These are phyloP conservation scores for Ascochyta fabae DNA, from an alignment of 2,329 filamentous ascomycete genomes.

Conservation along the genomic window DNA sequence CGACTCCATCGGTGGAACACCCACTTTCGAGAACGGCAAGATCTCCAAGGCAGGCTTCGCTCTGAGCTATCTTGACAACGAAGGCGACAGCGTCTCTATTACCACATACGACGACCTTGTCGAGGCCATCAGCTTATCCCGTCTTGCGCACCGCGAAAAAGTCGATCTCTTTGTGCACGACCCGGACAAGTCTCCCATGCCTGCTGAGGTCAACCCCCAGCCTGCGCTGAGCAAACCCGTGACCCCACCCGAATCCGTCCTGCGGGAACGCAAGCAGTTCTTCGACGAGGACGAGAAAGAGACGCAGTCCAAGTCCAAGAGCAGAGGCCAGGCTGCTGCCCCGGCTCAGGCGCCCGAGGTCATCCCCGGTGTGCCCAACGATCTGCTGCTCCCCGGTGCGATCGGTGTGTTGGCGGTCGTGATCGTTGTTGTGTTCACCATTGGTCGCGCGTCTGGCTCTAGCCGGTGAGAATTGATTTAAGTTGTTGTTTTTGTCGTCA, in stretches of 20 bases:
- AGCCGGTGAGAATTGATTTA: conserved; percentile 47
- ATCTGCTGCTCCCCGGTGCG: conserved; percentile 88
- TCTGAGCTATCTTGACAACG: conserved; percentile 94
- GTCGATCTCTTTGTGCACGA: conserved; percentile 97
- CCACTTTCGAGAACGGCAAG: conserved; percentile 78
- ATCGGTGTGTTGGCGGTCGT: conserved; percentile 95
- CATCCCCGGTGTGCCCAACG: conserved; percentile 91
- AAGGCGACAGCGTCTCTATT: conserved; percentile 95
- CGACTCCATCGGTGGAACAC: conserved; percentile 81
- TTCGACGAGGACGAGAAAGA: conserved; percentile 62
- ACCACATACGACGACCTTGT: conserved; percentile 93
- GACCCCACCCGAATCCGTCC: conserved; percentile 61
- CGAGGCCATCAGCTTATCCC: conserved; percentile 85
- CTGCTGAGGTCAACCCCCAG: conserved; percentile 66
- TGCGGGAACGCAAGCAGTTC: conserved; percentile 56
- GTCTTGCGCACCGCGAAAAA: conserved; percentile 81
- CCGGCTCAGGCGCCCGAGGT: conserved; percentile 71
- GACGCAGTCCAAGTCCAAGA: conserved; percentile 49
- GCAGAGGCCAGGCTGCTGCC: conserved; percentile 53
- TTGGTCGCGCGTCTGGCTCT: conserved; percentile 70
- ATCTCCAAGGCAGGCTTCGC: conserved; percentile 82
- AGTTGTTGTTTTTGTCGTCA: background rate
- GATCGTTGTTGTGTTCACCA: conserved; percentile 89
- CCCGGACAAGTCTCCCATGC: conserved; percentile 84
- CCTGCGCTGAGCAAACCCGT: conserved; percentile 58